Evolutionary conservation across 1,284 basidiomycete genomes (phyloP).

Genomic region (Trichosporon sp.): DNA sequence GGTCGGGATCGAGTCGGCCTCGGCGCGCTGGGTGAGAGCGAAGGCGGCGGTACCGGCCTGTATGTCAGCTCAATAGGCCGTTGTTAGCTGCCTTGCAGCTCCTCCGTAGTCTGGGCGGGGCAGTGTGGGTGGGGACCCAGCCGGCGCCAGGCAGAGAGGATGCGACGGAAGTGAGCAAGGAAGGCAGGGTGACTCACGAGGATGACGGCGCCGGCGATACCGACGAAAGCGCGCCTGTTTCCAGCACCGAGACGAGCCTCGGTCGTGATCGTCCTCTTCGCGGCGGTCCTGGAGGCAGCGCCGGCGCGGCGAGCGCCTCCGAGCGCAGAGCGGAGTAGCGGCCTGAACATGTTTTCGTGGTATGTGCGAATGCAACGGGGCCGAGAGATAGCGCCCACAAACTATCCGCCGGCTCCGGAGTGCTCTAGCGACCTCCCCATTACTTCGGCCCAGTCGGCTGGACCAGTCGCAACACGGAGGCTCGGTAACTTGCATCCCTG

Average conservation of each 20-base stretch:
- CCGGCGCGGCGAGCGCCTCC: background rate
- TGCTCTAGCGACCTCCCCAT: too few species aligned
- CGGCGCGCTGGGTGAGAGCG: background rate
- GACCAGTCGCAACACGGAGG: background rate
- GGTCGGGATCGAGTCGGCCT: constrained; percentile 18
- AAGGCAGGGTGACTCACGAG: background rate
- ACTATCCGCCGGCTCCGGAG: background rate
- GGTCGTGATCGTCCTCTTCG: background rate
- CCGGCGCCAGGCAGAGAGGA: too few species aligned
- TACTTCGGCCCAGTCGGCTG: constrained; percentile 11
- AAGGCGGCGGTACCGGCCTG: constrained; percentile 16
- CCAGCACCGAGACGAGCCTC: background rate
- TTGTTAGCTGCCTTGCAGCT: background rate
- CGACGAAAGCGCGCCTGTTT: background rate
- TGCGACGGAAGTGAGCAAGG: background rate
- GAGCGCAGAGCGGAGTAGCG: background rate
- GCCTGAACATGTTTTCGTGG: constrained; percentile 6
- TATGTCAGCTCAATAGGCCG: background rate
- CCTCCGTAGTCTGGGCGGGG: too few species aligned
- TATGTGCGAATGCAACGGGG: background rate
- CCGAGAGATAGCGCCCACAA: background rate
- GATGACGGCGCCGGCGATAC: background rate
- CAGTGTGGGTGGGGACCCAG: too few species aligned
- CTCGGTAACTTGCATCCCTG: constrained; percentile 12
- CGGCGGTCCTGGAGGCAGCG: background rate